Evolutionary conservation across 345 rosid species (phyloP), one percentile per base, ranked within the genome.

Genomic region (Boechera divaricarpa): DNA sequence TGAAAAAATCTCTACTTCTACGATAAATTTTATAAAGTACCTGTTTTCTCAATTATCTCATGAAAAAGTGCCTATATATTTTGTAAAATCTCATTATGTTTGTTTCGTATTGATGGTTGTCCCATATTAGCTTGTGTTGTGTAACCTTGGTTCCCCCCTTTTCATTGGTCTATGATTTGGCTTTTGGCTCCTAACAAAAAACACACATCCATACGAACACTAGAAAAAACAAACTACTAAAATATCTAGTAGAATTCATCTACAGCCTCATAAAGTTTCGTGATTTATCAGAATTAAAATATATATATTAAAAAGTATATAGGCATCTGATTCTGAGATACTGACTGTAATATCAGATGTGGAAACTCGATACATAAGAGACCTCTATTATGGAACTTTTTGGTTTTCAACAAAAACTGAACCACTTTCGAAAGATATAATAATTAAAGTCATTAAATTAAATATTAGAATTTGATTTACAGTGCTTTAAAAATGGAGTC

Each of bases 321-420:
- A 55, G 32, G 63, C 44, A 73, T 55, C 57, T 66, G 72, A 66
- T 74, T 10, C 59, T 63, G 10, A 56, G 12, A 35, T 32, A 28
- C 4, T 54, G 41, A 45, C 24, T 44, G 31, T 28, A 26, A 67
- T 63, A 33, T 55, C 45, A 35, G 56, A 44, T 42, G 41, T 16
- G 4, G 11, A 38, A 56, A 55, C 29, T 44, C 9, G 31, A 33
- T 44, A 42, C 28, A 32, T 11, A 33, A 39, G 28, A 32, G 39
- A n/a, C 42, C 39, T 69, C 24, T 28, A 10, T 38, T 41, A 6
- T 26, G 29, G 52, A 15, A 15, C 1, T 8, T 10, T 52, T 42
- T 55, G 38, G 11, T 26, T n/a, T 21, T 69, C 5, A 53, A 67
- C 36, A 11, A 67, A 18, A 11, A 18, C 0, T 5, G 35, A 41